A percentile compares a stretch with the other conserved stretches of the same genome.
Conservation (phyloP, 768 basidiomycete genomes). For the Hydnomerulius pinastri region DNA sequence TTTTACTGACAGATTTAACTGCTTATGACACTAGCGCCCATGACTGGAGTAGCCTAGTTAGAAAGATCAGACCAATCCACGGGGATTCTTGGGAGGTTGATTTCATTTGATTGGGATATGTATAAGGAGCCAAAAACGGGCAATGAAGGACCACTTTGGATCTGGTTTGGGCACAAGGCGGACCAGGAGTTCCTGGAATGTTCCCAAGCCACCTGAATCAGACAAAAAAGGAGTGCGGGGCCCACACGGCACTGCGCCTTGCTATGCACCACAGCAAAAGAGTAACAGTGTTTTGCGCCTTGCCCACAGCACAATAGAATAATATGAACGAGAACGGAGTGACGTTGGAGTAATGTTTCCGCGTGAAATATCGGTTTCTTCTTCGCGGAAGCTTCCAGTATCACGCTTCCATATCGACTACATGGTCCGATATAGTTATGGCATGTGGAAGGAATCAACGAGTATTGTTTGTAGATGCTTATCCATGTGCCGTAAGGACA, state of each 20-base stretch:
- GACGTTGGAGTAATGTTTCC: background rate
- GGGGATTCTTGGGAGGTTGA: constrained; percentile 5
- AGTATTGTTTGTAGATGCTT: constrained; percentile 37
- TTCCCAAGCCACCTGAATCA: constrained; percentile 27
- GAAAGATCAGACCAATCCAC: constrained; percentile 5
- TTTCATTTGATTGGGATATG: constrained; percentile 25
- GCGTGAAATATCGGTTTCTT: background rate
- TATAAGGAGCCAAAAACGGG: constrained; percentile 19
- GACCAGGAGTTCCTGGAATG: constrained; percentile 28
- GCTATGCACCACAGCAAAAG: constrained; percentile 8
- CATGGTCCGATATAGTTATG: constrained; percentile 30
- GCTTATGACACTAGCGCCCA: background rate
- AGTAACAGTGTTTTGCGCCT: too few relatives aligned
- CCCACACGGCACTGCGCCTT: background rate
- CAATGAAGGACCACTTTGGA: constrained; percentile 17
- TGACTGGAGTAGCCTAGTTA: background rate
- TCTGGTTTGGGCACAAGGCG: constrained; percentile 29
- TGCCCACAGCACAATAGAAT: too few relatives aligned
- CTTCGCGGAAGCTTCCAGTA: constrained; percentile 6
- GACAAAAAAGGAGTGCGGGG: constrained; percentile 2
- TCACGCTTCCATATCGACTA: constrained; percentile 3
- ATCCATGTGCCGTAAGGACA: constrained; percentile 38
- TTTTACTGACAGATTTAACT: constrained; percentile 8
- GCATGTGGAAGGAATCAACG: constrained; percentile 28
- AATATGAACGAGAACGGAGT: too few relatives aligned